phyloP scores from a whole-genome alignment of 169 alveolate species.

The Perkinsus marinus region DNA sequence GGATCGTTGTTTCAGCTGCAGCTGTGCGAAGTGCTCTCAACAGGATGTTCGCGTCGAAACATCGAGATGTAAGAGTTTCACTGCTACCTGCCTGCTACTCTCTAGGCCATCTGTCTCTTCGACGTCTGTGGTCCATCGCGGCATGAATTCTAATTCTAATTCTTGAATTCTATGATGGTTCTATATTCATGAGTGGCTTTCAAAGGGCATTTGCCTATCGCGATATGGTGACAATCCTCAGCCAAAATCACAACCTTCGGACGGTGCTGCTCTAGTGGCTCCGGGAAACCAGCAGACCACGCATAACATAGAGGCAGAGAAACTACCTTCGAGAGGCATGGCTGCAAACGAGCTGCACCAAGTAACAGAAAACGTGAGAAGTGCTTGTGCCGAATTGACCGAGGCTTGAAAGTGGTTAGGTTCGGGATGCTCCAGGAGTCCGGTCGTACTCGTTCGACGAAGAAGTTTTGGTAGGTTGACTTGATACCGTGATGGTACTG shows the following conservation, averaged over 20 bases:
- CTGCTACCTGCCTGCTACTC: background rate
- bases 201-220: too few species aligned
- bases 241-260: too few species aligned
- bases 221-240: too few species aligned
- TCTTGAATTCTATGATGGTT: too few species aligned
- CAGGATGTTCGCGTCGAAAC: background rate
- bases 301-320: background rate
- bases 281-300: too few species aligned
- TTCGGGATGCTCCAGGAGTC: background rate
- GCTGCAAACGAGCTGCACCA: background rate
- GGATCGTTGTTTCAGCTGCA: background rate
- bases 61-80: background rate
- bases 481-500: background rate
- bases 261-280: too few species aligned
- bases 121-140: too few species aligned
- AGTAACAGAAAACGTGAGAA: background rate
- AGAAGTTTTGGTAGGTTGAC: background rate
- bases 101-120: background rate
- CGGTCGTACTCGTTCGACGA: background rate
- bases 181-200: too few species aligned
- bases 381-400: too few species aligned
- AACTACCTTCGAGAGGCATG: background rate
- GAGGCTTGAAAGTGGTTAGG: background rate
- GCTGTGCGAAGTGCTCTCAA: background rate
- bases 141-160: too few species aligned